Conservation (phyloP, 441 rosid genomes). For the Adansonia madagascariensis region DNA sequence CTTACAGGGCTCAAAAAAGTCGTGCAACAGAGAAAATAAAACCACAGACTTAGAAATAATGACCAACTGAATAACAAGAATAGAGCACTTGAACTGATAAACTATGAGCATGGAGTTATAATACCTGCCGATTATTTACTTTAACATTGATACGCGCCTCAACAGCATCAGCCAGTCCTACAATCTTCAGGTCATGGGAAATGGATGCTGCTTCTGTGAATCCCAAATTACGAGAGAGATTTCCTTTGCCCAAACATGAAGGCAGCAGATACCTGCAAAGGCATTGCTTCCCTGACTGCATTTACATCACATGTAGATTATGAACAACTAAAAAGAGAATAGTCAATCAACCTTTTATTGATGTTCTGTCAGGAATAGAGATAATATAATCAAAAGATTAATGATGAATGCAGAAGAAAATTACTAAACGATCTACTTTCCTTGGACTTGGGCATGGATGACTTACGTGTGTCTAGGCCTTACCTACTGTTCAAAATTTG, state of each 20-base stretch:
- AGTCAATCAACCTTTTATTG: constrained; percentile 16
- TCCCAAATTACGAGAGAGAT: constrained; percentile 49
- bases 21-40: constrained; percentile 4
- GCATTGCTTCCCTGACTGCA: constrained; percentile 96
- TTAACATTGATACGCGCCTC: constrained; percentile 82
- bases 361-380: neutral
- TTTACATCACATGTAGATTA: constrained; percentile 30
- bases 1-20: neutral
- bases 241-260: constrained; percentile 55
- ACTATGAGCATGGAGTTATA: constrained; percentile 12
- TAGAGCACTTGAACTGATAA: neutral
- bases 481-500: neutral
- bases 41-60: constrained; percentile 9
- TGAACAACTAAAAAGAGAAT: constrained; percentile 10
- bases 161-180: constrained; percentile 87
- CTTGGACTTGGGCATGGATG: neutral
- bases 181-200: constrained; percentile 63
- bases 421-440: neutral
- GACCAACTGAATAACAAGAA: neutral
- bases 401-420: constrained; percentile 7
- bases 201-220: constrained; percentile 52
- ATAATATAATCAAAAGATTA: constrained; percentile 7
- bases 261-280: constrained; percentile 82
- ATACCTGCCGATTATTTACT: constrained; percentile 80
- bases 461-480: neutral